Base-by-base conservation (phyloP, 106 monocot genomes). In the Dactylorhiza incarnata region DNA sequence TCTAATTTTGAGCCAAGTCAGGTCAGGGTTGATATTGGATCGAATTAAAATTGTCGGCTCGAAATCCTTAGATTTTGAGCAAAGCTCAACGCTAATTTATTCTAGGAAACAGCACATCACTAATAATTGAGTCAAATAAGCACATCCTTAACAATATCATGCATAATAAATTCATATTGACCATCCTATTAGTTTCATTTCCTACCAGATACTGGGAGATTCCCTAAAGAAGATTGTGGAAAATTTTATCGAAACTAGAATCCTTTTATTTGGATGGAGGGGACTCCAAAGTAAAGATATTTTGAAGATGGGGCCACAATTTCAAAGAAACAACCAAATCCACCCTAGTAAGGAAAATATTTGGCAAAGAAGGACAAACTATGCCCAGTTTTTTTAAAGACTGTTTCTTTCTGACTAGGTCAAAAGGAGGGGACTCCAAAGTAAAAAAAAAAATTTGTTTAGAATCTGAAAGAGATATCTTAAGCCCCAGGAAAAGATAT, bases 341-440 rank as follows among this genome's bases (percentile, higher is more conserved):
- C 9, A 25, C 26, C 17, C 66, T 6, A 26, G 66, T 3, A 12
- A 24, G 14, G 17, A 66, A 29, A 66, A 12, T 3, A 24, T 11
- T 37, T 37, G 37, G 37, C 1, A 37, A 37, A 37, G 37, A 2
- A 37, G 37, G 37, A 37, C 37, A 37, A 37, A 37, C 37, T 0
- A 37, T 37, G 37, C 37, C 37, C 37, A 0, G 37, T 1, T 37
- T 37, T 37, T 37, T 37, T 37, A 1, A 37, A 13, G 17, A 4
- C 12, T 25, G 47, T 72, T 62, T 26, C 71, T 72, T 59, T 46
- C 61, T 73, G 22, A 71, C 23, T 48, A 55, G 43, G 78, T 73
- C 78, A 71, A 79, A 79, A 79, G 24, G 6, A 24, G 44, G 22
- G 59, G 72, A 79, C 73, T 59, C 14, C 6, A 47, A 55, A 73